Conservation (phyloP, 768 basidiomycete species). For the Boletus rufocinnamomeus region DNA sequence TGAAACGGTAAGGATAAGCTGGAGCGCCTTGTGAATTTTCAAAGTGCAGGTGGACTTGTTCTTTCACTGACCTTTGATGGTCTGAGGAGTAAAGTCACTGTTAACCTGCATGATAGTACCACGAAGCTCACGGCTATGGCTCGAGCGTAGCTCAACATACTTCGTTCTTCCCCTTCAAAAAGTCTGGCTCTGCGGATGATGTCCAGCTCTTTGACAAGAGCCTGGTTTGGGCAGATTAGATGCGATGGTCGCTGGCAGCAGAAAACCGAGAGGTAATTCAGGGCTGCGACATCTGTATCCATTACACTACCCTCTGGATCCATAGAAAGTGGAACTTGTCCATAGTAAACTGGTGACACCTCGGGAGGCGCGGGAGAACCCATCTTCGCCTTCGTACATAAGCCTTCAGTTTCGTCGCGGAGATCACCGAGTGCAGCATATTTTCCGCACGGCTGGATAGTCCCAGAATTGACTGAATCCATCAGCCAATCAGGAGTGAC, state of each 20-base stretch:
- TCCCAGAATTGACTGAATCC: constrained; percentile 51
- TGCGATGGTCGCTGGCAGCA: constrained; percentile 67
- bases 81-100: constrained; percentile 30
- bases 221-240: constrained; percentile 69
- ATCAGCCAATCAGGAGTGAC: constrained; percentile 74
- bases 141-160: constrained; percentile 70
- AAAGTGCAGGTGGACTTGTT: not conserved
- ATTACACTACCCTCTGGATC: constrained; percentile 25
- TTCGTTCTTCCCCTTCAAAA: constrained; percentile 67
- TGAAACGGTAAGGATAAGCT: constrained; percentile 55
- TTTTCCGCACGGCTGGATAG: constrained; percentile 49
- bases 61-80: constrained; percentile 46
- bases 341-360: not conserved
- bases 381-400: constrained; percentile 40
- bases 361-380: not conserved
- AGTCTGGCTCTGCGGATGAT: constrained; percentile 58
- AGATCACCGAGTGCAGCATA: constrained; percentile 61
- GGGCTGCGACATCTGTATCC: constrained; percentile 16
- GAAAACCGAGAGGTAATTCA: constrained; percentile 42
- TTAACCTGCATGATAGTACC: not conserved
- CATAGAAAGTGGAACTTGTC: not conserved
- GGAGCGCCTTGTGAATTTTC: not conserved
- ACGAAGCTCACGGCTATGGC: constrained; percentile 62
- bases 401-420: constrained; percentile 44
- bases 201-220: constrained; percentile 56